phyloP scores from a whole-genome alignment of 768 basidiomycete species.

The Cytidiella melzeri region DNA sequence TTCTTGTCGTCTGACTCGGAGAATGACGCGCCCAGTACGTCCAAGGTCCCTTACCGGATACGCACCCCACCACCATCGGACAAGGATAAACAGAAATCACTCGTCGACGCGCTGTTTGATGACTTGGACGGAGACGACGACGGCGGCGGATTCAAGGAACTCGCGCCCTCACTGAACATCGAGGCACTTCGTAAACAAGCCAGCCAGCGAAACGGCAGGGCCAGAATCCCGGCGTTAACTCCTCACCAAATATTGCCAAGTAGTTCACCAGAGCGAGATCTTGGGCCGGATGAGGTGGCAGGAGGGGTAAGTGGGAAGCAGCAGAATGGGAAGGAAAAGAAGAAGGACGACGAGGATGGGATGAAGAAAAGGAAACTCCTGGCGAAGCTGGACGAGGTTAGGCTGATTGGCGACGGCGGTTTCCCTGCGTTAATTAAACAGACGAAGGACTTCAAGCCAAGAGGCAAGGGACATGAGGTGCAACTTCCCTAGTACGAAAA shows the following conservation, averaged over 20 bases:
- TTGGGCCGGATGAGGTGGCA: slow-evolving; percentile 17
- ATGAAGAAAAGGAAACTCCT: slow-evolving; percentile 43
- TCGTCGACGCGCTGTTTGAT: slow-evolving; percentile 38
- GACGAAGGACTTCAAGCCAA: slow-evolving; percentile 70
- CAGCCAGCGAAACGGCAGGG: slow-evolving; percentile 35
- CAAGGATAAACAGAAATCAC: slow-evolving; percentile 13
- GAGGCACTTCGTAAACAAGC: slow-evolving; percentile 50
- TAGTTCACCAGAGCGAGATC: slow-evolving; percentile 41
- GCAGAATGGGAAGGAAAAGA: slow-evolving; percentile 13
- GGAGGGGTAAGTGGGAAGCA: slow-evolving; percentile 17
- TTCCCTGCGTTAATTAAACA: slow-evolving; percentile 76
- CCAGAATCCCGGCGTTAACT: slow-evolving; percentile 28
- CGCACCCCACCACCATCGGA: slow-evolving; percentile 16
- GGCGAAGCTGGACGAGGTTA: slow-evolving; percentile 66
- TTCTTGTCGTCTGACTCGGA: slow-evolving; percentile 56
- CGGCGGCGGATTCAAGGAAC: slow-evolving; percentile 30
- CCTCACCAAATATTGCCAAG: slow-evolving; percentile 43
- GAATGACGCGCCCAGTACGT: slow-evolving; percentile 29
- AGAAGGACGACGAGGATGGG: slow-evolving; percentile 24
- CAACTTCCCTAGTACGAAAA: slow-evolving; percentile 8
- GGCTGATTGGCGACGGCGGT: slow-evolving; percentile 67
- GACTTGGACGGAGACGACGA: slow-evolving; percentile 43
- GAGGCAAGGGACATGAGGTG: slow-evolving; percentile 93
- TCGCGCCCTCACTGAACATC: slow-evolving; percentile 48
- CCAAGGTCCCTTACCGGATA: slow-evolving; percentile 16